Evolutionary conservation across 2,329 filamentous ascomycete species (phyloP).

Genomic region (Pseudogymnoascus sp.): DNA sequence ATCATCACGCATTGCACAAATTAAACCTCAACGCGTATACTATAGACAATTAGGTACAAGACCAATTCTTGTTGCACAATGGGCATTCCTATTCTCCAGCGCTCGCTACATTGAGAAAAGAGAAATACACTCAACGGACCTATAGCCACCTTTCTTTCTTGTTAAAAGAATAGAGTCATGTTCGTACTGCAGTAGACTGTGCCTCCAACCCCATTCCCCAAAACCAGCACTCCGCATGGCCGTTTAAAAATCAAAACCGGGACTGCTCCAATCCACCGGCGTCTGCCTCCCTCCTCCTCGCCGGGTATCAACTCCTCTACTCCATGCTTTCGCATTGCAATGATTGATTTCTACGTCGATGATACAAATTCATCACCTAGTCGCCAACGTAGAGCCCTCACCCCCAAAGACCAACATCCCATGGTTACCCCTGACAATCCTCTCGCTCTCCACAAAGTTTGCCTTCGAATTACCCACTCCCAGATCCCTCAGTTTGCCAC

Average conservation of each 20-base stretch:
- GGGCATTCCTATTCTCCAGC: not conserved
- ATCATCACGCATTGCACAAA: not conserved
- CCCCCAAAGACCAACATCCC: constrained; percentile 46
- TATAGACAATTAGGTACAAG: not conserved
- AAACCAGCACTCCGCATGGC: not conserved
- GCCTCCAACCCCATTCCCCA: not conserved
- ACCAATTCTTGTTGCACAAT: not conserved
- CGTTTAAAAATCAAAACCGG: constrained; percentile 8
- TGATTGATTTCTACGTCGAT: constrained; percentile 2
- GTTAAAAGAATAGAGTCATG: constrained; percentile 3
- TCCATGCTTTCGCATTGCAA: constrained; percentile 9
- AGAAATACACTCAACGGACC: not conserved
- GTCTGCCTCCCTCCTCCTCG: not conserved
- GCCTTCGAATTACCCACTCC: constrained; percentile 35
- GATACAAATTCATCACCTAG: constrained; percentile 21
- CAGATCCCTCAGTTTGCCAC: constrained; percentile 45
- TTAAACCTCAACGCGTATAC: not conserved
- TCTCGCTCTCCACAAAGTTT: constrained; percentile 19
- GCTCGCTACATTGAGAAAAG: constrained; percentile 7
- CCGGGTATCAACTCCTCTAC: constrained; percentile 9
- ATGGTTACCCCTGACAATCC: constrained; percentile 42
- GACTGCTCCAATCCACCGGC: not conserved
- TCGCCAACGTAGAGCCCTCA: constrained; percentile 35
- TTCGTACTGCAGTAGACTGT: constrained; percentile 3
- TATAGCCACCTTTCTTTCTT: not conserved